A percentile compares a stretch with the other conserved stretches of the same genome.
These are phyloP conservation scores for Cytospora piceae DNA, from an alignment of 2,329 filamentous ascomycete species.

Conservation along the genomic window DNA sequence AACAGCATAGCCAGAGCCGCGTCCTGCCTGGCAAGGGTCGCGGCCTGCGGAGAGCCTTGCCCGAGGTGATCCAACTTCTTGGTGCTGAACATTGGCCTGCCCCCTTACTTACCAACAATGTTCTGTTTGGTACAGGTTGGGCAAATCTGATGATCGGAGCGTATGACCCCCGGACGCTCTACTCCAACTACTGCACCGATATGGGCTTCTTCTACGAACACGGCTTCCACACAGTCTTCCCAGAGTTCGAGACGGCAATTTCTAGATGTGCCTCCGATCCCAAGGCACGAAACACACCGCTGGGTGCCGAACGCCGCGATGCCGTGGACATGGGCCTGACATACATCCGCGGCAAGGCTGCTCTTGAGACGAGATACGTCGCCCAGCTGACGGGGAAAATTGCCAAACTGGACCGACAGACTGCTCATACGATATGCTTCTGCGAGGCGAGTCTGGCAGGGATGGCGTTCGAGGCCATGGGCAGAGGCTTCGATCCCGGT, in stretches of 20 bases:
- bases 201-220: constrained; percentile 10
- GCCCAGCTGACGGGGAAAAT: constrained; percentile 3
- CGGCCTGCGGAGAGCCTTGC: constrained; percentile 5
- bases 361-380: neutral
- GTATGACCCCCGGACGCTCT: constrained; percentile 14
- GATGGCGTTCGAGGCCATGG: constrained; percentile 17
- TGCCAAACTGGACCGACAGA: constrained; percentile 9
- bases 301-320: constrained; percentile 11
- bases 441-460: constrained; percentile 18
- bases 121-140: constrained; percentile 15
- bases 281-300: constrained; percentile 6
- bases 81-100: constrained; percentile 16
- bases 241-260: neutral
- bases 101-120: constrained; percentile 9
- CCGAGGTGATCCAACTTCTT: constrained; percentile 19
- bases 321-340: constrained; percentile 10
- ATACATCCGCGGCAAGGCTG: constrained; percentile 8
- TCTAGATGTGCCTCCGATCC: neutral
- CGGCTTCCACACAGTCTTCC: neutral
- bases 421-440: constrained; percentile 12
- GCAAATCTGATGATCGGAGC: constrained; percentile 20
- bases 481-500: constrained; percentile 15
- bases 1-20: neutral
- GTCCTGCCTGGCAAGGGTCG: neutral
- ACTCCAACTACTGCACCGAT: constrained; percentile 17